Evolutionary conservation across 441 rosid species (phyloP).

Genomic region (Eutrema salsugineum): DNA sequence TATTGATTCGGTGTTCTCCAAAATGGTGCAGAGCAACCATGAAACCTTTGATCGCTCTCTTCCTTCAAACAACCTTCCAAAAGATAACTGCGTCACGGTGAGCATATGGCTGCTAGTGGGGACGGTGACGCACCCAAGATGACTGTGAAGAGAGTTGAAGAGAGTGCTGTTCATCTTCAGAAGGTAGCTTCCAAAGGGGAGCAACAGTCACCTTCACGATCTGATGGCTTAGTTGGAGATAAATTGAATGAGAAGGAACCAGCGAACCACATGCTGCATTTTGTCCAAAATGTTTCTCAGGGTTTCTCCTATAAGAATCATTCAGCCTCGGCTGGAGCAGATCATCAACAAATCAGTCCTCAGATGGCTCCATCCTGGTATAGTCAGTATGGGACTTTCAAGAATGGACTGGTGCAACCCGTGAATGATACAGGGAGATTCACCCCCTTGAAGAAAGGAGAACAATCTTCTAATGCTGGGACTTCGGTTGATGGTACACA

Average conservation of each 20-base stretch:
- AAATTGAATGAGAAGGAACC: slow-evolving; percentile 28
- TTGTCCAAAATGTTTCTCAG: slow-evolving; percentile 38
- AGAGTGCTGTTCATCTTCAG: slow-evolving; percentile 44
- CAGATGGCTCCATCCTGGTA: slow-evolving; percentile 85
- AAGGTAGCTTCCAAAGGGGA: slow-evolving; percentile 35
- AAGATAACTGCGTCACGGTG: slow-evolving; percentile 44
- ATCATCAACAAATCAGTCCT: slow-evolving; percentile 55
- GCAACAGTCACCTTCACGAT: slow-evolving; percentile 19
- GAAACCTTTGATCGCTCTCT: slow-evolving; percentile 56
- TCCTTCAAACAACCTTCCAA: slow-evolving; percentile 35
- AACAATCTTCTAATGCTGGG: slow-evolving; percentile 38
- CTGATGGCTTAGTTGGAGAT: slow-evolving; percentile 29
- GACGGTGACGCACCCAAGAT: slow-evolving; percentile 46
- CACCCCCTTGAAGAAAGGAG: slow-evolving; percentile 36
- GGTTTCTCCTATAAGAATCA: slow-evolving; percentile 31
- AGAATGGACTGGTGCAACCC: slow-evolving; percentile 58
- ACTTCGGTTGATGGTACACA: slow-evolving; percentile 43
- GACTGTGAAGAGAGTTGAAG: slow-evolving; percentile 49
- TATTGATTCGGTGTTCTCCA: slow-evolving; percentile 25
- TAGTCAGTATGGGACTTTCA: slow-evolving; percentile 60
- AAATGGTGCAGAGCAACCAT: slow-evolving; percentile 42
- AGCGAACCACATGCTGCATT: slow-evolving; percentile 32
- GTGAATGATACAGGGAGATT: slow-evolving; percentile 38
- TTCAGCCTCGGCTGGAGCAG: slow-evolving; percentile 37
- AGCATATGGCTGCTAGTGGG: slow-evolving; percentile 47